These are phyloP conservation scores for Didymella pomorum DNA, from an alignment of 2,329 filamentous ascomycete species.

Conservation along the genomic window DNA sequence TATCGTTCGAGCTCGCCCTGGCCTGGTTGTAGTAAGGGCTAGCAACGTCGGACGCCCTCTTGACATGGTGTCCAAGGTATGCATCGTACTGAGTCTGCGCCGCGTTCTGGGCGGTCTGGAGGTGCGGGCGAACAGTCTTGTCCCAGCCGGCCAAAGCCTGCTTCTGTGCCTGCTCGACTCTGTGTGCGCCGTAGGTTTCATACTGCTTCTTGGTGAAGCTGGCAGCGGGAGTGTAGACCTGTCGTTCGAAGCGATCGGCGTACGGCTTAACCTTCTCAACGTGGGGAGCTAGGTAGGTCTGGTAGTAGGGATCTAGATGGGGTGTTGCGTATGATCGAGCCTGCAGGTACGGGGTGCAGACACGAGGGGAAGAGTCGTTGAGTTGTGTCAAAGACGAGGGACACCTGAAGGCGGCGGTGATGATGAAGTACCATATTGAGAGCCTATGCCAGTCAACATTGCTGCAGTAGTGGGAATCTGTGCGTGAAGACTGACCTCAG, in stretches of 20 bases:
- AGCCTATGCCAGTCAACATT: constrained; percentile 58
- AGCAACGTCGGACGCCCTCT: constrained; percentile 64
- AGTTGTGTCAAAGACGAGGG: constrained; percentile 74
- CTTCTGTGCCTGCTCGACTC: constrained; percentile 71
- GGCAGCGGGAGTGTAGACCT: constrained; percentile 73
- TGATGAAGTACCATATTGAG: constrained; percentile 83
- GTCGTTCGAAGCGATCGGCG: constrained; percentile 62
- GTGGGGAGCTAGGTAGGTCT: constrained; percentile 83
- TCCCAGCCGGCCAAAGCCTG: constrained; percentile 79
- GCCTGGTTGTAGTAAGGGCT: constrained; percentile 77
- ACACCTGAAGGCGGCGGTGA: constrained; percentile 83
- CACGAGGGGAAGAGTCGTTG: constrained; percentile 72
- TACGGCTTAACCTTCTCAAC: constrained; percentile 81
- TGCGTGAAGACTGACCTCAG: constrained; percentile 36
- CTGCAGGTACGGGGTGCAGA: constrained; percentile 83
- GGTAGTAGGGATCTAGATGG: constrained; percentile 84
- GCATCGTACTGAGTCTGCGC: constrained; percentile 73
- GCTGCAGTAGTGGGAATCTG: background rate
- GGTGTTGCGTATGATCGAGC: constrained; percentile 73
- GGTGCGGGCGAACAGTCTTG: constrained; percentile 76
- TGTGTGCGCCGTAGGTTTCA: constrained; percentile 76
- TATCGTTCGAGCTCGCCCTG: constrained; percentile 68
- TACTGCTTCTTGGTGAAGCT: constrained; percentile 68
- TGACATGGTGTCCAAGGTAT: constrained; percentile 76
- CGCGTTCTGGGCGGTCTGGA: constrained; percentile 69